Conservation (phyloP, 495 filamentous ascomycete genomes). For the Clavariopsis aquatica region DNA sequence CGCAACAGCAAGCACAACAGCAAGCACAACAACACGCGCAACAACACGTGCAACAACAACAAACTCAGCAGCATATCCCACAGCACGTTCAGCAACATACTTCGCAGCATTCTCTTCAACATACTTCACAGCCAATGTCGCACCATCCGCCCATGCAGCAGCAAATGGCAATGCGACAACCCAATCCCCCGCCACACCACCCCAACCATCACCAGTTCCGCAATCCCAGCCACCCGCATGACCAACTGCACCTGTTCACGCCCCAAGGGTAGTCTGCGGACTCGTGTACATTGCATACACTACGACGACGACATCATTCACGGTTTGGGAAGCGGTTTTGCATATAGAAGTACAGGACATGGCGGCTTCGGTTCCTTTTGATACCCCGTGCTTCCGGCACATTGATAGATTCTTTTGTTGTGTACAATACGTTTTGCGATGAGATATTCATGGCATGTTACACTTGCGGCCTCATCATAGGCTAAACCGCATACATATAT, state of each 20-base stretch:
- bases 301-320: background rate
- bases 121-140: background rate
- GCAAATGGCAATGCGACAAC: slow-evolving; percentile 4
- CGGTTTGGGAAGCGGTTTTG: background rate
- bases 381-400: slow-evolving; percentile 17
- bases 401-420: background rate
- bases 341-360: background rate
- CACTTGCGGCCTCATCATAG: background rate
- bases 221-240: background rate
- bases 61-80: background rate
- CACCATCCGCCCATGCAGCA: background rate
- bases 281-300: background rate
- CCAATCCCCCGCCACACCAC: background rate
- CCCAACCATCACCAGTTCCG: background rate
- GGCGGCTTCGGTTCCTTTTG: slow-evolving; percentile 1
- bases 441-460: background rate
- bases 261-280: background rate
- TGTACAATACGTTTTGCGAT: background rate
- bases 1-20: background rate
- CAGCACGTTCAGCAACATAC: background rate
- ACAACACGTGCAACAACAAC: slow-evolving; percentile 8
- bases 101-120: background rate
- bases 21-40: background rate
- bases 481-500: background rate
- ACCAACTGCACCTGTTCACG: slow-evolving; percentile 26